These are phyloP conservation scores for Malbranchea cinnamomea DNA, from an alignment of 2,329 filamentous ascomycete species.

Conservation along the genomic window DNA sequence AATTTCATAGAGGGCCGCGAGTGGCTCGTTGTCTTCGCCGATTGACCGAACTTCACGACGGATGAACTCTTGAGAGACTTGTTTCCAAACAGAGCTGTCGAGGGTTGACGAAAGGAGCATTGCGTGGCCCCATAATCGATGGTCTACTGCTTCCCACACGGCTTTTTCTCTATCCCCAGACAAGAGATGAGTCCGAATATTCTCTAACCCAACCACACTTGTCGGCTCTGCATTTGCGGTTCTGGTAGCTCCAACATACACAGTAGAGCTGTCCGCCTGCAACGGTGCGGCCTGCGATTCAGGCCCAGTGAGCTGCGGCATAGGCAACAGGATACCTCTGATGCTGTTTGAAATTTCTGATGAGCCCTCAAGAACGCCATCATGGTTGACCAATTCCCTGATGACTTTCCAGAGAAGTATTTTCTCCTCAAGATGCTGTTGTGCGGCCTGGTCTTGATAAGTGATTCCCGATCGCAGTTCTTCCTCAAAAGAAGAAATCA, in stretches of 20 bases:
- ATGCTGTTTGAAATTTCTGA: constrained; percentile 58
- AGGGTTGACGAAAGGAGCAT: constrained; percentile 77
- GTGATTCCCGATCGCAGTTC: constrained; percentile 30
- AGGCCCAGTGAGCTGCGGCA: constrained; percentile 17
- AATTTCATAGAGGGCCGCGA: constrained; percentile 85
- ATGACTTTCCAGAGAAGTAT: constrained; percentile 78
- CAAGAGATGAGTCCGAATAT: constrained; percentile 37
- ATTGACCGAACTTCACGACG: constrained; percentile 81
- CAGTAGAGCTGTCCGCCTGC: neutral
- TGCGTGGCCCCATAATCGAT: constrained; percentile 89
- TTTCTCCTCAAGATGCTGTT: constrained; percentile 58
- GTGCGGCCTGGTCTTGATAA: constrained; percentile 33
- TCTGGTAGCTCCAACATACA: too few relatives aligned
- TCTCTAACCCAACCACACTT: constrained; percentile 5
- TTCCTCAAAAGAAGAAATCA: constrained; percentile 59
- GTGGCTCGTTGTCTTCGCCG: constrained; percentile 65
- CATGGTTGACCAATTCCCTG: constrained; percentile 66
- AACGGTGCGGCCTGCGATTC: neutral
- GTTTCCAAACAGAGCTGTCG: constrained; percentile 64
- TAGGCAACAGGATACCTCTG: constrained; percentile 56
- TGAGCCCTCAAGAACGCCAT: constrained; percentile 65
- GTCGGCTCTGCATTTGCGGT: constrained; percentile 5
- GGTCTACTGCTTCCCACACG: constrained; percentile 85
- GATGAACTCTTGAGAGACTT: constrained; percentile 89
- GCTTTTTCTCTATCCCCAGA: constrained; percentile 78